Evolutionary conservation across 83 land plant species (phyloP), one percentile per base, ranked within the genome.

Genomic region (Picea mariana): DNA sequence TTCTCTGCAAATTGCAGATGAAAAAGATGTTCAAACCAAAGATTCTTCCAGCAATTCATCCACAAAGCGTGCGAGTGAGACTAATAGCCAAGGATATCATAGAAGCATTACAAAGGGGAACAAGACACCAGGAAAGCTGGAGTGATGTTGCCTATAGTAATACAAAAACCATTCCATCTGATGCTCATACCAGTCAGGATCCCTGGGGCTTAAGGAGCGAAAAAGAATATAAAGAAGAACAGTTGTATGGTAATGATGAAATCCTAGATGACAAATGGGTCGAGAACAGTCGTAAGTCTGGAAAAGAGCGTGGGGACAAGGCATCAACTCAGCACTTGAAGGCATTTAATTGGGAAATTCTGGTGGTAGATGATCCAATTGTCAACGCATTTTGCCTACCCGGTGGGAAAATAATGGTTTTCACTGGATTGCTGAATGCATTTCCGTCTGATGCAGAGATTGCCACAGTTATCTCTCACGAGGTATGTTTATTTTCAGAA

Each of bases 261-360:
- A 83, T 83, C 62, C 90, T 96, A 38, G 96, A 98, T 83, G 98
- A 98, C 87, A 69, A 81, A 59, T 98, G 99, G 98, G 92, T 96
- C 17, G 90, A 98, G 42, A 38, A 88, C 52, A 89, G 92, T 82
- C 64, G 99, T 82, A 84, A 90, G 82, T 86, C 81, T 77, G 93
- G 94, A 47, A 75, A 88, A 77, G 82, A 83, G 27, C 65, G 81
- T 13, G 93, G 95, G 24, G 62, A 80, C 9, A 66, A 89, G 62
- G 75, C 91, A 0, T 80, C 47, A 16, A 93, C 96, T 1, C 77
- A 82, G 40, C 99, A 44, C n/a, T n/a, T n/a, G n/a, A n/a, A n/a
- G n/a, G n/a, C n/a, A n/a, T n/a, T n/a, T n/a, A n/a, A n/a, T n/a
- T n/a, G n/a, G n/a, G n/a, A n/a, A n/a, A n/a, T n/a, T n/a, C n/a